Evolutionary conservation across 306 rosid genomes (phyloP), one percentile per base, ranked within the genome.

Genomic region (Amphicarpaea edgeworthii): DNA sequence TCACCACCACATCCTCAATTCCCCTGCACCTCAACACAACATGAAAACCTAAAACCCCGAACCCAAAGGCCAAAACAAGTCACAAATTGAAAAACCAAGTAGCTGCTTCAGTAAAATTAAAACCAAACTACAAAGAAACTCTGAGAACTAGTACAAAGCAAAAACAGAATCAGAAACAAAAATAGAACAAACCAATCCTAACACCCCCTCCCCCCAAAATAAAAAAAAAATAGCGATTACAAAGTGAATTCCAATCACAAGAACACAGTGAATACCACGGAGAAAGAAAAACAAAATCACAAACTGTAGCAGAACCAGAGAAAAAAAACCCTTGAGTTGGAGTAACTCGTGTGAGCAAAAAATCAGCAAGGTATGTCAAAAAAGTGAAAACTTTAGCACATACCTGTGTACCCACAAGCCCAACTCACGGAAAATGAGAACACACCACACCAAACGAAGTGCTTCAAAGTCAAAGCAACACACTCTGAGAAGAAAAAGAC

Each of bases 391-490:
- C 32, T 71, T 54, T 64, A 12, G 68, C 79, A 71, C 79, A 74
- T 21, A 70, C 55, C 61, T 26, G 38, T 14, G 75, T 76, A 67
- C 76, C 86, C 80, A 74, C 23, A 58, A 77, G 64, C 83, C 42
- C 53, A 21, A 80, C 38, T 32, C 75, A 21, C 79, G 14, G 46
- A 78, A 78, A 72, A 54, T 28, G 55, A 53, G 78, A 70, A 68
- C 21, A 26, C 72, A 67, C 57, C 68, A 70, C 57, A 76, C 74
- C 37, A 51, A 85, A 38, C 50, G 11, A 70, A 82, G 63, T 34
- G 69, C 68, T 68, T 6, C 15, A 42, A 79, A 87, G 86, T 84
- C 86, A 82, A 79, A 82, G 82, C 66, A 67, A 16, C 84, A 23
- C 43, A 79, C 46, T 76, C 79, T 76, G 79, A 76, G 76, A 81